These are phyloP conservation scores for Eimeria sp. DNA, from an alignment of 169 alveolate genomes.

Conservation along the genomic window DNA sequence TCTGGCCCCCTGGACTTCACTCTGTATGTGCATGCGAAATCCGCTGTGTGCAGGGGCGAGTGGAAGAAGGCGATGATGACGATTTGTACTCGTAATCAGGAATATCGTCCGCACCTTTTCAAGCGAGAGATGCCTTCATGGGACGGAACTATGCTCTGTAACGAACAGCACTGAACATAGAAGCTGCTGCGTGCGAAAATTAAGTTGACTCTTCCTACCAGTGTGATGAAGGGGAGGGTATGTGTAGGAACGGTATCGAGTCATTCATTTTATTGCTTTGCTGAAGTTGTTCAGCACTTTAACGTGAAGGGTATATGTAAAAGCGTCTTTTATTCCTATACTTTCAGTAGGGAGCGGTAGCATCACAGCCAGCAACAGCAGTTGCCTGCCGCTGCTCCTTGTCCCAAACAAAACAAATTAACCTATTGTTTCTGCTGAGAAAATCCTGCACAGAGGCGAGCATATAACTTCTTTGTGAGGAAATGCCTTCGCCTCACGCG, in stretches of 20 bases:
- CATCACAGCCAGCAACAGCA: conserved; percentile 7
- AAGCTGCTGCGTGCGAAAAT: not conserved
- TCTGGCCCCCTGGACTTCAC: not conserved
- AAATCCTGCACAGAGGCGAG: not conserved
- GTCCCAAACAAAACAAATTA: not conserved
- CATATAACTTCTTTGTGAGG: not conserved
- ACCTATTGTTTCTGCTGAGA: not conserved
- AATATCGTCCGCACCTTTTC: not conserved
- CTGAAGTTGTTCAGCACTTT: not conserved
- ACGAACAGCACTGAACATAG: not conserved
- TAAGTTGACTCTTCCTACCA: not conserved
- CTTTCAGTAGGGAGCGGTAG: not conserved
- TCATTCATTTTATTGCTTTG: not conserved
- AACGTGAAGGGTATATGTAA: not conserved
- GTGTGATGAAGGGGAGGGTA: not conserved
- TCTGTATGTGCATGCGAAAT: not conserved
- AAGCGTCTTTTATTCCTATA: not conserved
- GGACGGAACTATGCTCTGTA: not conserved
- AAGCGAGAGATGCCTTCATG: not conserved
- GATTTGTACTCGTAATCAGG: conserved; percentile 26
- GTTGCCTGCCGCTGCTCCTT: not conserved
- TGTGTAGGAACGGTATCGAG: not conserved
- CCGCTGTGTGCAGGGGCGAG: conserved; percentile 8
- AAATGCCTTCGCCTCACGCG: not conserved
- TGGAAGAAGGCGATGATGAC: conserved; percentile 68